Evolutionary conservation across 1,139 yeast species (phyloP).

Genomic region (Suhomyces terraborum): DNA sequence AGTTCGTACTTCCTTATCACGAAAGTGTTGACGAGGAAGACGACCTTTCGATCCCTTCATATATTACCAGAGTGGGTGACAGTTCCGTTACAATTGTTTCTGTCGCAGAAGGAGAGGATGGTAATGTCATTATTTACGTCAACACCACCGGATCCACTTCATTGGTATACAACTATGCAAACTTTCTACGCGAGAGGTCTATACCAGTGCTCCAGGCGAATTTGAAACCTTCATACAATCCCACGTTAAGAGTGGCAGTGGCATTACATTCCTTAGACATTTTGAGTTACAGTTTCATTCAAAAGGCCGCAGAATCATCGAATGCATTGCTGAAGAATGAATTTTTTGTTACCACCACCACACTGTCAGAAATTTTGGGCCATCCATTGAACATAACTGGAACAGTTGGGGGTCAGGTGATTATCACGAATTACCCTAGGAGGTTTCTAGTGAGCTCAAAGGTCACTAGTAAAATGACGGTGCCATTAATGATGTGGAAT

Average conservation of each 20-base stretch:
- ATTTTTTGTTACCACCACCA: slow-evolving; percentile 31
- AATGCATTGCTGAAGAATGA: slow-evolving; percentile 34
- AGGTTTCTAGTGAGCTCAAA: slow-evolving; percentile 40
- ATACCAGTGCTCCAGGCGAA: slow-evolving; percentile 22
- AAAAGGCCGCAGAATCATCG: slow-evolving; percentile 41
- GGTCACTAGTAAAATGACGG: slow-evolving; percentile 31
- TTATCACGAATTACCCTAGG: slow-evolving; percentile 38
- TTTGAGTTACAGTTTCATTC: slow-evolving; percentile 30
- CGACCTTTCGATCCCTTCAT: slow-evolving; percentile 46
- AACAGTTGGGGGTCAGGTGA: slow-evolving; percentile 59
- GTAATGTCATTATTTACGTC: slow-evolving; percentile 40
- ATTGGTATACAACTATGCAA: slow-evolving; percentile 41
- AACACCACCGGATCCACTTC: slow-evolving; percentile 53
- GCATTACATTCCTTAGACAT: slow-evolving; percentile 29
- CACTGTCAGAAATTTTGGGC: slow-evolving; percentile 35
- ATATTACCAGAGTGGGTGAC: slow-evolving; percentile 46
- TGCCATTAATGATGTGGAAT: slow-evolving; percentile 43
- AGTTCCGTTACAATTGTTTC: slow-evolving; percentile 50
- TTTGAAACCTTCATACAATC: slow-evolving; percentile 33
- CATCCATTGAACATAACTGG: slow-evolving; percentile 70
- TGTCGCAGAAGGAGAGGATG: slow-evolving; percentile 33
- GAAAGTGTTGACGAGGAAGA: slow-evolving; percentile 14
- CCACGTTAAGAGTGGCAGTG: slow-evolving; percentile 27
- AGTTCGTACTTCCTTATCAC: slow-evolving; percentile 48
- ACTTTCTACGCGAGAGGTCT: slow-evolving; percentile 40